Evolutionary conservation across 306 rosid species (phyloP), one percentile per base, ranked within the genome.

Genomic region (Argentina anserina): DNA sequence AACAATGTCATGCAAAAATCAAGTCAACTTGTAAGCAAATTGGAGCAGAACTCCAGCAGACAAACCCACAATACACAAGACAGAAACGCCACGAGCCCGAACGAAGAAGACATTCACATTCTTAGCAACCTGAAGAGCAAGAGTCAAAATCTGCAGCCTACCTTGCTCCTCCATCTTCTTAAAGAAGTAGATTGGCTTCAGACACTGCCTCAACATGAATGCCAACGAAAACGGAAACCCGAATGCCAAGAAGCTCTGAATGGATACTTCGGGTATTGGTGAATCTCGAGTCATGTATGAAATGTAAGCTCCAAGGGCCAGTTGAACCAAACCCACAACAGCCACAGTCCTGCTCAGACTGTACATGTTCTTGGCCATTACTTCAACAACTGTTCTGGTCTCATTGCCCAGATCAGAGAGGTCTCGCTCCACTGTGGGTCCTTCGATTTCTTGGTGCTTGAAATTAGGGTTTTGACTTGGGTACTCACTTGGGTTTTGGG

Each of bases 381-480:
- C 36, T 61, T 89, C 92, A 0, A 88, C 79, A 20, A 87, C 88
- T 20, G 81, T 72, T 29, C 98, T 76, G 3, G 89, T 94, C 72
- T 94, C 97, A 14, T 78, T 81, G 5, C 87, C 98, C 41, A 94
- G 52, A 1, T 88, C 36, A 0, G 96, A 91, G 1, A 80, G 78
- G 56, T 94, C 96, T 1, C 96, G 78, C 69, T 91, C 97, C n/a
- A 94, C 98, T 0, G 98, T 94, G 0, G 98, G 98, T 0, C 95
- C 97, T 72, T 94, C 97, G 21, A 94, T 94, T 33, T 94, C 98
- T 68, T 91, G 98, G 82, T 91, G 98, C 85, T 89, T 89, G 82
- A 93, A 91, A 15, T 84, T 47, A 0, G 86, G 88, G 79, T 84
- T 87, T 81, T 83, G 82, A 42, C 90, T 86, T 1, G 90, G 97